Conservation (phyloP, 2,329 filamentous ascomycete species). For the Plectosphaerella cucumerina region DNA sequence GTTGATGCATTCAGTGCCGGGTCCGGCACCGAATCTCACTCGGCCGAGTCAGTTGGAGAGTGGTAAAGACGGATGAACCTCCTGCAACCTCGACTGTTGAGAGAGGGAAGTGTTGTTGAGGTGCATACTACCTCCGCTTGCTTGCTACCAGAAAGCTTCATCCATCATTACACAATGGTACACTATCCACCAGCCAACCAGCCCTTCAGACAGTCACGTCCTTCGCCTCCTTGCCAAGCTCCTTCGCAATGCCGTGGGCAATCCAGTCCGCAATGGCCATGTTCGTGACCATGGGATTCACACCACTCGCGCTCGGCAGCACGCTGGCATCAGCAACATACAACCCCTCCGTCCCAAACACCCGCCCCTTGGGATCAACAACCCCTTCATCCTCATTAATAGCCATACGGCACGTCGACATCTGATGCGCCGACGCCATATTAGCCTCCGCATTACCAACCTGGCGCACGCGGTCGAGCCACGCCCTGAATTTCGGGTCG, state of each 20-base stretch:
- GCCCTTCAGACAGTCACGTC: too few species aligned
- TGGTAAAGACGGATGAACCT: too few species aligned
- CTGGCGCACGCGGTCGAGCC: slow-evolving; percentile 48
- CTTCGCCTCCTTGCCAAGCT: slow-evolving; percentile 24
- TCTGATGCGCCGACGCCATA: slow-evolving; percentile 75
- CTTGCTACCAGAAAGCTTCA: too few species aligned
- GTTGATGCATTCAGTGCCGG: too few species aligned
- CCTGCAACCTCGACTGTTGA: too few species aligned
- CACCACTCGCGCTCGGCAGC: slow-evolving; percentile 71
- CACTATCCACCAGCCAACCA: too few species aligned
- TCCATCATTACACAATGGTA: too few species aligned
- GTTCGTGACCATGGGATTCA: slow-evolving; percentile 77
- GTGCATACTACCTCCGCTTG: too few species aligned
- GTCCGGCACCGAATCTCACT: too few species aligned
- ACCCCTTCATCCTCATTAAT: slow-evolving; percentile 46
- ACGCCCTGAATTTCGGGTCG: slow-evolving; percentile 56
- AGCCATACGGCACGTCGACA: slow-evolving; percentile 75
- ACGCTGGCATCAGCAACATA: slow-evolving; percentile 73
- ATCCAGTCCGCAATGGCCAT: slow-evolving; percentile 70
- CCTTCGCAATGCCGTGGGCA: slow-evolving; percentile 49
- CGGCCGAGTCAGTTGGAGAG: too few species aligned
- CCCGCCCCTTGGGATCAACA: slow-evolving; percentile 52
- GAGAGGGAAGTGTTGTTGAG: too few species aligned
- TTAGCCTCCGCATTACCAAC: slow-evolving; percentile 47
- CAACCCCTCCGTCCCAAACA: slow-evolving; percentile 63